A percentile compares a stretch with the other conserved stretches of the same genome.
phyloP scores from a whole-genome alignment of 2,329 filamentous ascomycete species.

The Fusarium floridanum region DNA sequence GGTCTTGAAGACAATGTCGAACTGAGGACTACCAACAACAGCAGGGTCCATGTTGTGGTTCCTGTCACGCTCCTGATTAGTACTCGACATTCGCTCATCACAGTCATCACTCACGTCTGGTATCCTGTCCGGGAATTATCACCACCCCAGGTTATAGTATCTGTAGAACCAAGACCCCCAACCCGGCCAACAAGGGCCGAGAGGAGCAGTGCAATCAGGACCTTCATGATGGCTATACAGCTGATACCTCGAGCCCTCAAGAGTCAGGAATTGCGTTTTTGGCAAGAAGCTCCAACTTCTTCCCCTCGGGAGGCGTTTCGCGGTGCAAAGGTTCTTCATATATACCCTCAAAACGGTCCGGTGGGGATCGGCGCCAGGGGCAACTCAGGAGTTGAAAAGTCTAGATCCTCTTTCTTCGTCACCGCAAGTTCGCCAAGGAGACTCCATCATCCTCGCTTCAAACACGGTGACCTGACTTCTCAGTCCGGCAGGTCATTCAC shows the following conservation, averaged over 20 bases:
- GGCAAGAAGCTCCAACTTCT: neutral
- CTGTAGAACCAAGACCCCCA: constrained; percentile 58
- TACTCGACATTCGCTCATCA: rapidly evolving
- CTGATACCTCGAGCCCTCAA: constrained; percentile 10
- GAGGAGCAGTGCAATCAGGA: constrained; percentile 45
- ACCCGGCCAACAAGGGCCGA: constrained; percentile 51
- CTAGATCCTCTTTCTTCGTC: neutral
- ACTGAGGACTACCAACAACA: constrained; percentile 66
- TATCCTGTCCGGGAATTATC: constrained; percentile 68
- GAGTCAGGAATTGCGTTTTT: constrained; percentile 14
- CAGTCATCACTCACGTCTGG: constrained; percentile 58
- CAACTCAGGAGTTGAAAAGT: neutral
- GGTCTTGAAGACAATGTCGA: constrained; percentile 67
- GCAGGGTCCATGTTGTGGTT: constrained; percentile 75
- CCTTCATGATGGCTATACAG: constrained; percentile 39
- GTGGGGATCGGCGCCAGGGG: neutral
- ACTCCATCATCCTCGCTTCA: neutral
- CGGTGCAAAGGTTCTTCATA: neutral
- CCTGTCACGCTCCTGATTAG: constrained; percentile 26
- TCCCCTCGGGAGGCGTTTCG: neutral
- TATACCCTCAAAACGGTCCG: constrained; percentile 20
- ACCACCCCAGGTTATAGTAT: constrained; percentile 72
- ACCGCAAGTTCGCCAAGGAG: neutral
- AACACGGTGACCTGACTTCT: neutral
- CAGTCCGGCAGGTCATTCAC: neutral